Percentiles rank a stretch among this genome's conserved stretches.
Conservation (phyloP, 352 stramenopile species). For the Phytophthora rubi region DNA sequence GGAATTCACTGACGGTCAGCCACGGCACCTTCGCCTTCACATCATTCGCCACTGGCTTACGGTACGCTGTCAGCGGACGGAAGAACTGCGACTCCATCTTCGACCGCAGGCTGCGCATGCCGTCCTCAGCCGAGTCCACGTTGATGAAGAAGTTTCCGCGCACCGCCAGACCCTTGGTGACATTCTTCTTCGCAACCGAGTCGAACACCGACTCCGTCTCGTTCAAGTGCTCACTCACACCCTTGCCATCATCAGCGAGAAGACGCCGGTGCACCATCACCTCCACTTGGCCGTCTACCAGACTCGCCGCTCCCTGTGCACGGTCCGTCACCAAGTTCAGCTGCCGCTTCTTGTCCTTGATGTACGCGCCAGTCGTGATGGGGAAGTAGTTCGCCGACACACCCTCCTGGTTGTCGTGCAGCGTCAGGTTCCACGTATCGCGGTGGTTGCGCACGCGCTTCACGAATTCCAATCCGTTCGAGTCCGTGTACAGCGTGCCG, state of each 20-base stretch:
- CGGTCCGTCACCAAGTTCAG: constrained; percentile 93
- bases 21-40: constrained; percentile 68
- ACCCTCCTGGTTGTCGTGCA: constrained; percentile 91
- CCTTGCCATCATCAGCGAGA: constrained; percentile 93
- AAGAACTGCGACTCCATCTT: constrained; percentile 82
- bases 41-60: constrained; percentile 33
- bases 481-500: constrained; percentile 92
- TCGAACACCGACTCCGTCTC: constrained; percentile 90
- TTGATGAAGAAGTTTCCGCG: constrained; percentile 78
- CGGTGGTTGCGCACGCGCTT: constrained; percentile 88
- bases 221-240: constrained; percentile 93
- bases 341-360: constrained; percentile 89
- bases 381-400: constrained; percentile 98
- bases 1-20: constrained; percentile 78
- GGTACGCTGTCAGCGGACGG: constrained; percentile 61
- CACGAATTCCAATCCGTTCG: constrained; percentile 96
- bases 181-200: constrained; percentile 58
- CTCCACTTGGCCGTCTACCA: constrained; percentile 93
- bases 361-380: constrained; percentile 94
- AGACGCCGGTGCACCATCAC: constrained; percentile 98
- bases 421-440: constrained; percentile 89
- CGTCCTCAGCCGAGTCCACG: constrained; percentile 60
- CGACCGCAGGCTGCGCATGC: constrained; percentile 58
- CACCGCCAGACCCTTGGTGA: constrained; percentile 67
- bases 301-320: constrained; percentile 91